phyloP scores from a whole-genome alignment of 1,284 basidiomycete genomes.

The Mycena citricolor region DNA sequence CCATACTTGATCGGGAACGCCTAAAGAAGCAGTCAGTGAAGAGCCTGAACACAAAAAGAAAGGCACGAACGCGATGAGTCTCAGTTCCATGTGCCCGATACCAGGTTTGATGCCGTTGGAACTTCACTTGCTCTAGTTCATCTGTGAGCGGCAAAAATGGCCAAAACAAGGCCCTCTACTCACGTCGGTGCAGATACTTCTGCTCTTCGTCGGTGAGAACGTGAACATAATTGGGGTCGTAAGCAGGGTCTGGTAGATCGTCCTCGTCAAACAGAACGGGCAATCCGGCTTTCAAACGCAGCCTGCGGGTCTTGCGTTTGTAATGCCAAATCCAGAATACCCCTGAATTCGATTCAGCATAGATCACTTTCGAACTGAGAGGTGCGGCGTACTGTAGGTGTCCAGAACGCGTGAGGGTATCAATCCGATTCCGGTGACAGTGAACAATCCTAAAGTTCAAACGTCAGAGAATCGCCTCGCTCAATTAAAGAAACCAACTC shows the following conservation, averaged over 20 bases:
- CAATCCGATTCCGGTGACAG: constrained; percentile 72
- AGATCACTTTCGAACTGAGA: constrained; percentile 30
- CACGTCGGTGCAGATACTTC: constrained; percentile 65
- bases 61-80: constrained; percentile 65
- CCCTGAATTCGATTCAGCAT: constrained; percentile 46
- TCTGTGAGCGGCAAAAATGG: constrained; percentile 4
- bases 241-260: constrained; percentile 75
- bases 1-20: constrained; percentile 79
- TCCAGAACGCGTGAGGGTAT: constrained; percentile 77
- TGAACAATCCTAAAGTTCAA: constrained; percentile 61
- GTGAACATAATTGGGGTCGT: constrained; percentile 73
- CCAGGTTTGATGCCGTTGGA: constrained; percentile 77
- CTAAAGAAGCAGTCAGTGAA: constrained; percentile 34
- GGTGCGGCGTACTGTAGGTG: constrained; percentile 83
- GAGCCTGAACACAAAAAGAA: constrained; percentile 6
- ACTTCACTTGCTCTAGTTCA: constrained; percentile 61
- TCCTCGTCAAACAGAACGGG: constrained; percentile 71
- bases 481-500: constrained; percentile 18
- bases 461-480: background rate
- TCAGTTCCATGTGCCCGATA: constrained; percentile 86
- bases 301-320: constrained; percentile 54
- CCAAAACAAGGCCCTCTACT: constrained; percentile 27
- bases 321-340: constrained; percentile 76
- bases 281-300: constrained; percentile 60
- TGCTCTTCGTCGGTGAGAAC: constrained; percentile 76